phyloP scores from a whole-genome alignment of 768 basidiomycete genomes.

The Saitozyma podzolica region DNA sequence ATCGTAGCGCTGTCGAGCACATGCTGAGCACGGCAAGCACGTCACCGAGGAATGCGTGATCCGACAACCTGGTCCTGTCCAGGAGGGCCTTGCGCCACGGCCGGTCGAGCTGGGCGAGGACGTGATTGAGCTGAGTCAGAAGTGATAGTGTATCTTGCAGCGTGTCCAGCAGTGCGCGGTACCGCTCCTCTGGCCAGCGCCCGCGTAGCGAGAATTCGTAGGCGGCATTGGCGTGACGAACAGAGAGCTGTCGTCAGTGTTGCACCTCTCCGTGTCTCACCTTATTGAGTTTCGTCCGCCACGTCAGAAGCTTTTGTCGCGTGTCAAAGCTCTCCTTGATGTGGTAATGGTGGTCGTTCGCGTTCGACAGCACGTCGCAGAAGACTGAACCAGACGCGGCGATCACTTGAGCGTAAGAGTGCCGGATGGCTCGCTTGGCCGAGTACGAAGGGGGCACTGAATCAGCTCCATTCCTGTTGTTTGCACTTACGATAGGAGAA shows the following conservation, averaged over 20 bases:
- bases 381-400: conserved; percentile 70
- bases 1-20: conserved; percentile 72
- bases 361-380: conserved; percentile 73
- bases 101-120: conserved; percentile 69
- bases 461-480: conserved; percentile 1
- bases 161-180: conserved; percentile 55
- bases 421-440: conserved; percentile 70
- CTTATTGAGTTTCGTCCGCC: conserved; percentile 70
- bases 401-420: conserved; percentile 67
- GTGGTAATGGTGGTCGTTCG: conserved; percentile 58
- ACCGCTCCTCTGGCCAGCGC: conserved; percentile 74
- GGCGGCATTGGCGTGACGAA: conserved; percentile 17
- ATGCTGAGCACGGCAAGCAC: conserved; percentile 82
- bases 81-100: conserved; percentile 77
- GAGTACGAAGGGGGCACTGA: conserved; percentile 74
- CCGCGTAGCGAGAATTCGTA: conserved; percentile 72
- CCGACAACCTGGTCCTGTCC: conserved; percentile 69
- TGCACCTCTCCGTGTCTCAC: conserved; percentile 56
- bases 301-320: conserved; percentile 67
- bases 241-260: conserved; percentile 19
- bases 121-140: conserved; percentile 71
- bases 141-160: conserved; percentile 67
- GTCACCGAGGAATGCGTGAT: conserved; percentile 80
- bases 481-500: conserved; percentile 24
- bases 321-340: conserved; percentile 62